Evolutionary conservation across 495 filamentous ascomycete genomes (phyloP), one percentile per base, ranked within the genome.

Genomic region (Penicillium flavigenum): DNA sequence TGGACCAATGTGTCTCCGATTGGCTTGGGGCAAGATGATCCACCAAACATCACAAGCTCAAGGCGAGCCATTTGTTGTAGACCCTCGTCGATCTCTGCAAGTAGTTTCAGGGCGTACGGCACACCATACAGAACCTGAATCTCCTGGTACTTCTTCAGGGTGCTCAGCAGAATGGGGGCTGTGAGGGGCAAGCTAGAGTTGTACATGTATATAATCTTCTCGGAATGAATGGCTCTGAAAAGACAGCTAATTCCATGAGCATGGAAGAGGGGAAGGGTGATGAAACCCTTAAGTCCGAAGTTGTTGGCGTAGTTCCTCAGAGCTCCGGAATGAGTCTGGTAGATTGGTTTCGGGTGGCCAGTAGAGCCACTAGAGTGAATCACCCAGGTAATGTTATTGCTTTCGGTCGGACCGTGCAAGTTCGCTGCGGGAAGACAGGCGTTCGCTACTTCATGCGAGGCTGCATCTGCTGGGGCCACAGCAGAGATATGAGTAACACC

Each of bases 231-330:
- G 12, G 79, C 74, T 4, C 79, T 70, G 54, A 81, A 80, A 11
- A 81, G 60, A 56, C 72, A 75, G 36, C 71, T 77, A 47, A 84
- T 66, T 2, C 77, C 79, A 64, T 81, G 76, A 14, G 71, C 74
- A 32, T 84, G 81, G 42, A 76, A 84, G 31, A 82, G 70, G 5
- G 81, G 82, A 4, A 83, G 64, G 0, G 80, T 79, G 50, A 76
- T 74, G 53, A 84, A 82, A 0, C 77, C 75, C 22, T 68, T 71
- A 6, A 79, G 47, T 0, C 62, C 62, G 56, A 60, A 72, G 50
- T 72, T 75, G 26, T 71, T 70, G 22, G 69, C 67, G 57, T 75
- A 79, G 55, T 77, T 76, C 46, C 63, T 63, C 19, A 78, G 52
- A 14, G 70, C 69, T 11, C 69, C 72, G 2, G 63, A 54, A 43